phyloP scores from a whole-genome alignment of 176 grass and related monocot species.

The Cymbopogon citratus region DNA sequence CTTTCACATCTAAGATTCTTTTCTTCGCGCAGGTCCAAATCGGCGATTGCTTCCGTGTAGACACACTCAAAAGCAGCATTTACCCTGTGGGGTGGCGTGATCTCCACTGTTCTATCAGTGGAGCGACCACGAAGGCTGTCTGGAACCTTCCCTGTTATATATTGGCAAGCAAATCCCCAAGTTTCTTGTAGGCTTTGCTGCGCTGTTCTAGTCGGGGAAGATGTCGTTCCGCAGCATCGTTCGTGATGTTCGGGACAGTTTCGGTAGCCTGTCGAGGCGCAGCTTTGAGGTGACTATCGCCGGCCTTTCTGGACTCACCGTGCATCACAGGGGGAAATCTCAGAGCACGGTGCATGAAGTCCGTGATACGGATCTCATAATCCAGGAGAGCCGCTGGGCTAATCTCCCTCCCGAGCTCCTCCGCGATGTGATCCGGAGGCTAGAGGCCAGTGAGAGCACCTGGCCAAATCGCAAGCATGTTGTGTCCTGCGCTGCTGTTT shows the following conservation, averaged over 20 bases:
- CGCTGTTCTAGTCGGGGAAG: constrained; percentile 21
- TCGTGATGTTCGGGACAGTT: constrained; percentile 77
- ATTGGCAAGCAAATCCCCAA: neutral
- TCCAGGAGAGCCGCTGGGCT: constrained; percentile 81
- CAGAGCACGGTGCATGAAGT: constrained; percentile 76
- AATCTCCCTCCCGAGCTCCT: constrained; percentile 87
- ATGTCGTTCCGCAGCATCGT: constrained; percentile 96
- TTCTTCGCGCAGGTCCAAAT: constrained; percentile 28
- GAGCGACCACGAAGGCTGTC: constrained; percentile 16
- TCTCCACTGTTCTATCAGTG: constrained; percentile 23
- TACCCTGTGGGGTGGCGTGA: neutral
- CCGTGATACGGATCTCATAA: constrained; percentile 34
- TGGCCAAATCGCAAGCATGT: constrained; percentile 84
- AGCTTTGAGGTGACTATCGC: constrained; percentile 87
- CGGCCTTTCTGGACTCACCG: constrained; percentile 52
- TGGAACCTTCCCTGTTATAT: neutral
- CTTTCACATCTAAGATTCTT: constrained; percentile 30
- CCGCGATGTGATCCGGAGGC: constrained; percentile 69
- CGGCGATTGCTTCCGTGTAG: neutral
- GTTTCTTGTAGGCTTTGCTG: neutral
- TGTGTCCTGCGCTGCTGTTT: constrained; percentile 86
- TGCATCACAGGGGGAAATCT: constrained; percentile 46
- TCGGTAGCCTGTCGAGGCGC: constrained; percentile 77
- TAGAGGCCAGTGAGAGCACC: constrained; percentile 78
- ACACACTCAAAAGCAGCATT: neutral